Percentiles rank a stretch among this genome's conserved stretches.
Conservation (phyloP, 441 rosid genomes). For the Theobroma grandiflorum region DNA sequence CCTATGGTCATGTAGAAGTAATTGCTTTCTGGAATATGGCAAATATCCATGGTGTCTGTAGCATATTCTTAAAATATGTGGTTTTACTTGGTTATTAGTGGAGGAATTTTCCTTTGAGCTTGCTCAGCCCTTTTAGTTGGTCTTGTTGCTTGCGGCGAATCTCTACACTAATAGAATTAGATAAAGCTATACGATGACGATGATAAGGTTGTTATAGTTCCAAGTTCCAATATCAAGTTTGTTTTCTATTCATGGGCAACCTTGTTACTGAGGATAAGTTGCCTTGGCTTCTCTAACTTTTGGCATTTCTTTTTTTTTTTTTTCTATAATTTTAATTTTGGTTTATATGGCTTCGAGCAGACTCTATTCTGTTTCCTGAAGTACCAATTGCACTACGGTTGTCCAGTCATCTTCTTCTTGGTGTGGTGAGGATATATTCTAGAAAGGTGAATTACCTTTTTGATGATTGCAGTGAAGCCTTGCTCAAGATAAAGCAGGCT, state of each 20-base stretch:
- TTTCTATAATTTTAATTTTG: not conserved
- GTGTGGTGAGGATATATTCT: constrained; percentile 99
- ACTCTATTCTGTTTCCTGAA: constrained; percentile 98
- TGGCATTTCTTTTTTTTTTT: constrained; percentile 1
- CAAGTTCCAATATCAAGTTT: constrained; percentile 10
- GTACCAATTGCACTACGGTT: constrained; percentile 95
- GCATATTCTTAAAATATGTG: constrained; percentile 5
- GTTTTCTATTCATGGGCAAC: constrained; percentile 11
- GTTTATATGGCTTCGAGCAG: constrained; percentile 49
- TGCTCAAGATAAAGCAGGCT: constrained; percentile 98
- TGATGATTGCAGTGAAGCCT: constrained; percentile 99
- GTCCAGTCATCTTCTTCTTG: constrained; percentile 99
- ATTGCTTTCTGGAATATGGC: not conserved
- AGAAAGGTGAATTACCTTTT: constrained; percentile 99
- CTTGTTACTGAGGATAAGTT: constrained; percentile 18
- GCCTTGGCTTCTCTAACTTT: constrained; percentile 11
- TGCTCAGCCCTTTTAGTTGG: not conserved
- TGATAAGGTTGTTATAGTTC: not conserved
- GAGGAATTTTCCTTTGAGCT: constrained; percentile 3
- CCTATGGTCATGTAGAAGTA: not conserved
- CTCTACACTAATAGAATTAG: constrained; percentile 6
- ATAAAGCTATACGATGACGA: not conserved
- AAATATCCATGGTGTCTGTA: not conserved
- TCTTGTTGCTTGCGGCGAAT: not conserved
- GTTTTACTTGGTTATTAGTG: not conserved